phyloP scores from a whole-genome alignment of 306 rosid species.

The Begonia masoniana region DNA sequence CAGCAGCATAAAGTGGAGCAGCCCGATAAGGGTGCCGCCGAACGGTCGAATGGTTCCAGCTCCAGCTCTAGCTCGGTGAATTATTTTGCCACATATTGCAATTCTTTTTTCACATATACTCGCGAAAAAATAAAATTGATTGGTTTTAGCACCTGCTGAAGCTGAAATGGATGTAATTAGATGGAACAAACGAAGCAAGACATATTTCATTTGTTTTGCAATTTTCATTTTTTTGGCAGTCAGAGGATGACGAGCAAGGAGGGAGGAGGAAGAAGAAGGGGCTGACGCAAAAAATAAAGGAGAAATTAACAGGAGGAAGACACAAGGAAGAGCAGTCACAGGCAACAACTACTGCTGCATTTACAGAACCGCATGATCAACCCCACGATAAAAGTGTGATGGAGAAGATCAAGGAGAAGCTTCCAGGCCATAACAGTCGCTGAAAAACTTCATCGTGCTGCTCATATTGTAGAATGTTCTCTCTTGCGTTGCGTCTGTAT shows the following conservation, averaged over 20 bases:
- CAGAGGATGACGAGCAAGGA: conserved; percentile 63
- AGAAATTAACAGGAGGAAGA: conserved; percentile 28
- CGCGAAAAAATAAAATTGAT: too few relatives aligned
- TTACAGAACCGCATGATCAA: conserved; percentile 15
- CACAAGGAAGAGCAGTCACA: conserved; percentile 12
- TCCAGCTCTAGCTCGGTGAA: conserved; percentile 51
- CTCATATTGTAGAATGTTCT: neutral
- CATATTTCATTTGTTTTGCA: too few relatives aligned
- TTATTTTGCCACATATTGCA: too few relatives aligned
- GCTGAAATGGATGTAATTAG: too few relatives aligned
- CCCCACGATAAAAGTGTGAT: conserved; percentile 48
- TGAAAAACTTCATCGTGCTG: neutral
- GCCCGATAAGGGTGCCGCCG: neutral
- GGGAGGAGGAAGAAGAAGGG: conserved; percentile 64
- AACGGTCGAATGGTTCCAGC: conserved; percentile 1
- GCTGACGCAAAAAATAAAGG: conserved; percentile 45
- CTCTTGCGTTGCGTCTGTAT: neutral
- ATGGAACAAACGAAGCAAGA: too few relatives aligned
- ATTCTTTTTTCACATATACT: too few relatives aligned
- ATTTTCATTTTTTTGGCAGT: conserved; percentile 11
- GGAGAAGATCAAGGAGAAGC: conserved; percentile 68
- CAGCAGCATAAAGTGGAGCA: neutral
- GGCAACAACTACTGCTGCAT: neutral
- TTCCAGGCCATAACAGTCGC: conserved; percentile 51
- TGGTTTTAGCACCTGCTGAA: too few relatives aligned